Base-by-base conservation (phyloP, 306 rosid genomes). In the Ziziphus jujuba region DNA sequence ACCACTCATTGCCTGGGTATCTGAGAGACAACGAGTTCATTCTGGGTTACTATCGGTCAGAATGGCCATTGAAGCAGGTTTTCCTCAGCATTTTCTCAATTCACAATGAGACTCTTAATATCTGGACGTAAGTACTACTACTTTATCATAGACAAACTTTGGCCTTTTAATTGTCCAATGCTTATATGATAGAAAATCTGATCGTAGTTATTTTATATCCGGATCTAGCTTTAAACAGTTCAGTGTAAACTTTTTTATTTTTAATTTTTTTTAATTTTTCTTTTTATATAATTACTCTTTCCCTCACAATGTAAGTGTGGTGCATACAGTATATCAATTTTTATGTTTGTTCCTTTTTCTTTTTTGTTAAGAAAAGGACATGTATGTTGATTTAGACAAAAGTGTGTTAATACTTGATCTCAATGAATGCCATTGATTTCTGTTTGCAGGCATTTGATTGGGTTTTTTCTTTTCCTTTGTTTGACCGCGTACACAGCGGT, bases 71-170 rank as follows among this genome's bases (percentile, higher is more conserved):
- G 75, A 80, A 80, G 72, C 90, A 87, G 56, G 72, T 66, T 24
- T 34, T 87, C 72, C 86, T 84, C 28, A 87, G 90, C 80, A 75
- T 84, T 59, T 84, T 87, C 83, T 61, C 79, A 51, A 75, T 82
- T 75, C 93, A 84, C 64, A 87, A 87, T 24, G 90, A 87, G 72
- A 87, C 93, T 11, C 86, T 87, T 17, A 84, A 87, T 69, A 80
- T 87, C 7, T 87, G 92, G 92, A 87, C 86, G 92, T 87, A 62
- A 81, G 92, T 75, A 66, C 47, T 35, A 66, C 47, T 35, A 2
- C 11, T 2, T 48, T 49, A 63, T 25, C n/a, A 49, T 13, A 43
- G 53, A 60, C 67, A 8, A 53, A 51, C 23, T 45, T 45, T 25
- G 23, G 24, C 48, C 21, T 31, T 21, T 9, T 61, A 51, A 24